phyloP scores from a whole-genome alignment of 768 basidiomycete species.

The Mycena epipterygia region DNA sequence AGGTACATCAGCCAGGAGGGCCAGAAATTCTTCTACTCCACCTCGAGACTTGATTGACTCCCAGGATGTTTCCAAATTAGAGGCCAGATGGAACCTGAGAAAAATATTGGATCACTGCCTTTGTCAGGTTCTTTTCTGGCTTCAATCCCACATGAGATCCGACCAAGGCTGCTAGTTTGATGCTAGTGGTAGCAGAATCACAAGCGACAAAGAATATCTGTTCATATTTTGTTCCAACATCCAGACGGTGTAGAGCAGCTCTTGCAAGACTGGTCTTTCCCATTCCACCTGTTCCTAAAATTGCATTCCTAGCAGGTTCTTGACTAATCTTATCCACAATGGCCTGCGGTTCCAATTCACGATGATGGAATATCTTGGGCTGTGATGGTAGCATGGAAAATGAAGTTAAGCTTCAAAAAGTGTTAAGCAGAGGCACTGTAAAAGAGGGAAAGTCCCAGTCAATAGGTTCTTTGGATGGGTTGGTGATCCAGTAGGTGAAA shows the following conservation, averaged over 20 bases:
- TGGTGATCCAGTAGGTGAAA: no score
- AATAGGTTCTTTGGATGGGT: not conserved
- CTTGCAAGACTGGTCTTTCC: constrained; percentile 8
- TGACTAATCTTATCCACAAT: not conserved
- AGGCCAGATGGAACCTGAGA: not conserved
- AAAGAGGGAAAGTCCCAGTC: no score
- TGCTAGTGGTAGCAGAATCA: not conserved
- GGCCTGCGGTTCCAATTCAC: not conserved
- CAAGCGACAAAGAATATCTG: not conserved
- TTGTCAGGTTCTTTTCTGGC: not conserved
- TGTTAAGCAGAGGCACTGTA: no score
- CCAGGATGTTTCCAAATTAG: constrained; percentile 4
- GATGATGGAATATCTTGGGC: constrained; percentile 7
- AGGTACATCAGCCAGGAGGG: not conserved
- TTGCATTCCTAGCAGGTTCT: not conserved
- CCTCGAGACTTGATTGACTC: not conserved
- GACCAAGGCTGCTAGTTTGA: not conserved
- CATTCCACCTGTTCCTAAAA: constrained; percentile 1
- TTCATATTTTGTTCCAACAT: not conserved
- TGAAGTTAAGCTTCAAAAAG: not conserved
- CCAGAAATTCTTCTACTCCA: not conserved
- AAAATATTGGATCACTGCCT: not conserved
- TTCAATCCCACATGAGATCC: not conserved
- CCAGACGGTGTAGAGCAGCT: constrained; percentile 3
- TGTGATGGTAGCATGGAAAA: not conserved